Evolutionary conservation across 179 eudicot genomes (phyloP).

Genomic region (Beta corolliflora): DNA sequence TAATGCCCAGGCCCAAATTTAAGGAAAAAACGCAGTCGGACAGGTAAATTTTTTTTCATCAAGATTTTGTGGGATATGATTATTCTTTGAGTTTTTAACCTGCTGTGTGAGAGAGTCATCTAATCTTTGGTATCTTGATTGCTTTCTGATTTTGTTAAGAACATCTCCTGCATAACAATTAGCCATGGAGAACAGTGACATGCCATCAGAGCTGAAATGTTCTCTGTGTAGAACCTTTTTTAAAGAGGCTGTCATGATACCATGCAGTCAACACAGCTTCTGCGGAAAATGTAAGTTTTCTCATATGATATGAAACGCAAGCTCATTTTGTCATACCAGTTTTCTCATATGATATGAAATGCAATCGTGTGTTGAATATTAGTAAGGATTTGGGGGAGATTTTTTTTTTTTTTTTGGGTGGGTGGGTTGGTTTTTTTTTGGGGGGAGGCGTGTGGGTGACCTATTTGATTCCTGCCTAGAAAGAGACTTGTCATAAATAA

Average conservation of each 20-base stretch:
- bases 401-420: no score
- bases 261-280: slow-evolving; percentile 81
- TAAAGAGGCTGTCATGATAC: slow-evolving; percentile 86
- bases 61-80: not conserved
- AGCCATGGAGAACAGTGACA: slow-evolving; percentile 33
- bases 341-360: not conserved
- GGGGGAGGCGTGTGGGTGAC: no score
- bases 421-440: no score
- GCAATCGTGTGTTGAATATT: not conserved
- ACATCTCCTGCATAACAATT: slow-evolving; percentile 24
- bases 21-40: no score
- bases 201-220: slow-evolving; percentile 68
- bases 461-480: no score
- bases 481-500: no score
- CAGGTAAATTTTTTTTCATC: no score
- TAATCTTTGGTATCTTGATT: slow-evolving; percentile 14
- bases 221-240: slow-evolving; percentile 53
- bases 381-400: no score
- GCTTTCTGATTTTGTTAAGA: slow-evolving; percentile 29
- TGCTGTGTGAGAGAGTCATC: not conserved
- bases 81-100: not conserved
- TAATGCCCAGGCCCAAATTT: no score
- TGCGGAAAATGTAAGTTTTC: slow-evolving; percentile 62
- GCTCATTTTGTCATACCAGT: not conserved
- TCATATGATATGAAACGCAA: not conserved